Evolutionary conservation across 768 basidiomycete genomes (phyloP).

Genomic region (Psilocybe azurescens): DNA sequence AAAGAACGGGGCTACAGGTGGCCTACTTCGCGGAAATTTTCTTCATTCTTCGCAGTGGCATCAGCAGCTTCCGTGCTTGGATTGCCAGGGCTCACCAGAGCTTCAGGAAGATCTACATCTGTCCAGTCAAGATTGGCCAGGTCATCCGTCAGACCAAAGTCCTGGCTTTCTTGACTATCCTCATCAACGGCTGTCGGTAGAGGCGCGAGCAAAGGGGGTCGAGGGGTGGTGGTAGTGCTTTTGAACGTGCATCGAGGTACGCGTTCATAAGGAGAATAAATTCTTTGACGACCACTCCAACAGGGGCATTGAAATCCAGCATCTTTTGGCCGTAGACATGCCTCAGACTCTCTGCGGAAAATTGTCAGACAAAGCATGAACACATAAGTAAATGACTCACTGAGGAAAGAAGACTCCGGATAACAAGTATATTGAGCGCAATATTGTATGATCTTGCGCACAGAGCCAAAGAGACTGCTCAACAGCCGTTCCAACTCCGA

Average conservation of each 20-base stretch:
- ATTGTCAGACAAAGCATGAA: not conserved
- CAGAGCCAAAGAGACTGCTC: conserved; percentile 59
- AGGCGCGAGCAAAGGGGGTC: conserved; percentile 29
- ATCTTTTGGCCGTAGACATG: not conserved
- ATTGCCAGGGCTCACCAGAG: conserved; percentile 26
- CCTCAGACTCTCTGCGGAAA: not conserved
- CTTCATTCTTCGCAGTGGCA: conserved; percentile 6
- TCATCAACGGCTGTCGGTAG: conserved; percentile 26
- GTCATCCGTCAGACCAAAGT: conserved; percentile 64
- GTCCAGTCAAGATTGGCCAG: conserved; percentile 65
- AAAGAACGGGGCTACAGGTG: not conserved
- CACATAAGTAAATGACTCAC: conserved; percentile 12
- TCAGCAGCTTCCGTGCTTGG: not conserved
- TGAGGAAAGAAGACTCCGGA: conserved; percentile 24
- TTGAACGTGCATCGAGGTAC: conserved; percentile 63
- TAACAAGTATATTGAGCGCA: conserved; percentile 9
- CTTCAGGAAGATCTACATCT: conserved; percentile 58
- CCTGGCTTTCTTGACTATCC: conserved; percentile 77
- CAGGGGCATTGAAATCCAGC: conserved; percentile 10
- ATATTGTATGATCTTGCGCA: conserved; percentile 55
- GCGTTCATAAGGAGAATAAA: conserved; percentile 43
- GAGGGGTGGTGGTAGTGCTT: conserved; percentile 51
- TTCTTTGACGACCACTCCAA: conserved; percentile 1
- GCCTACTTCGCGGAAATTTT: conserved; percentile 14
- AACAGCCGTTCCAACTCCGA: conserved; percentile 36